Evolutionary conservation across 2,329 filamentous ascomycete genomes (phyloP).

Genomic region (Aschersonia sp.): DNA sequence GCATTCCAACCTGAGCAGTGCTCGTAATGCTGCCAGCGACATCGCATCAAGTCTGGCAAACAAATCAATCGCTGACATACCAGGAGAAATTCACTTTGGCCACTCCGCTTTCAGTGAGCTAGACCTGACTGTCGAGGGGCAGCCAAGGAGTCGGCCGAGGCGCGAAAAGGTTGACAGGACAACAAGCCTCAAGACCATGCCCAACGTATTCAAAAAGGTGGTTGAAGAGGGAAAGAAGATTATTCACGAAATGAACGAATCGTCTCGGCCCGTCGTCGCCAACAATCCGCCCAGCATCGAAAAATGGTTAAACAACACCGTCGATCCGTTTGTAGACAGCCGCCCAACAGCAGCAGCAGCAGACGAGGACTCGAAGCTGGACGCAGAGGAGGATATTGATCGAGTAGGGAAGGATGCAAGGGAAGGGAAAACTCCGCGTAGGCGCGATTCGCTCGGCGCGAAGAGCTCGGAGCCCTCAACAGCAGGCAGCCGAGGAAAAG

Average conservation of each 20-base stretch:
- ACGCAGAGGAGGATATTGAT: background rate
- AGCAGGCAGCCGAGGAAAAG: background rate
- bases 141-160: constrained; percentile 26
- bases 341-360: constrained; percentile 1
- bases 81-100: constrained; percentile 45
- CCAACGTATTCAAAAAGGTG: constrained; percentile 50
- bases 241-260: constrained; percentile 44
- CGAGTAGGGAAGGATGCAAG: background rate
- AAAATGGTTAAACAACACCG: constrained; percentile 47
- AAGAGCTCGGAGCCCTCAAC: constrained; percentile 1
- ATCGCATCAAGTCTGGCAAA: constrained; percentile 22
- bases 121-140: constrained; percentile 36
- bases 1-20: constrained; percentile 11
- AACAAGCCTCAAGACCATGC: constrained; percentile 43
- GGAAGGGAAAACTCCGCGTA: background rate
- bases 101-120: constrained; percentile 53
- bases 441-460: constrained; percentile 1
- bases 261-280: constrained; percentile 28
- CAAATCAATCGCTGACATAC: constrained; percentile 41
- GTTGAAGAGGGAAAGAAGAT: constrained; percentile 51
- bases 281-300: constrained; percentile 51
- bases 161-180: constrained; percentile 34
- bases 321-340: constrained; percentile 44
- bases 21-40: constrained; percentile 15
- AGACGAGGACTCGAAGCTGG: background rate